Evolutionary conservation across 805 yeast genomes (phyloP).

Genomic region (Lipomyces spencermartinsiae): DNA sequence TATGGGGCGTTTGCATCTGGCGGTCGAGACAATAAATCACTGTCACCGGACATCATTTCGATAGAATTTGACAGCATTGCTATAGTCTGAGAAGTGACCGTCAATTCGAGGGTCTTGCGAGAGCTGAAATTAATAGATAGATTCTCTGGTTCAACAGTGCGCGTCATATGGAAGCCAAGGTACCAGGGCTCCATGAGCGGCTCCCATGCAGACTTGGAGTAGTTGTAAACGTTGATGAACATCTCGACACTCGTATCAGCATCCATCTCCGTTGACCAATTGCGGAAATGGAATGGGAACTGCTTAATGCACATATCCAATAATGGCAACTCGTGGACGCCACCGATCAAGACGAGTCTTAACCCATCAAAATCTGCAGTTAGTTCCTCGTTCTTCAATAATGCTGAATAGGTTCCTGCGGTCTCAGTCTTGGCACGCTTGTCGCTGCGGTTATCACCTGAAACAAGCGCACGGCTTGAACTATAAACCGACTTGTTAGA

Average conservation of each 20-base stretch:
- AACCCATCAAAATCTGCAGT: constrained; percentile 73
- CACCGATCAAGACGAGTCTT: constrained; percentile 84
- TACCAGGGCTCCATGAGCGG: constrained; percentile 91
- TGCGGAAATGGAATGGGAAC: constrained; percentile 68
- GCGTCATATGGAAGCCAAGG: constrained; percentile 57
- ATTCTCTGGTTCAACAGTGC: constrained; percentile 52
- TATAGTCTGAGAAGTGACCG: constrained; percentile 80
- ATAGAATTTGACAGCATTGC: constrained; percentile 73
- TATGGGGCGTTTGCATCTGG: constrained; percentile 87
- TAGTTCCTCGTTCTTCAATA: constrained; percentile 72
- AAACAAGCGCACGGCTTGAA: neutral
- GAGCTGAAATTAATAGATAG: constrained; percentile 74
- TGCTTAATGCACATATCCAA: constrained; percentile 76
- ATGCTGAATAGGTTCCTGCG: constrained; percentile 41
- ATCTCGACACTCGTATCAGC: constrained; percentile 71
- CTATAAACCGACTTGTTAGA: constrained; percentile 28
- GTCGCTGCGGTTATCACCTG: neutral
- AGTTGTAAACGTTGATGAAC: constrained; percentile 78
- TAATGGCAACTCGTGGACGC: constrained; percentile 88
- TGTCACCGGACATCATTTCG: constrained; percentile 39
- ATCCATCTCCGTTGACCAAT: constrained; percentile 86
- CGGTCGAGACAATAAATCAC: constrained; percentile 53
- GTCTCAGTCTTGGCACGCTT: neutral
- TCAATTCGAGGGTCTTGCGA: constrained; percentile 75
- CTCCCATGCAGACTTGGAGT: constrained; percentile 92